Conservation (phyloP, 768 basidiomycete species). For the Polyporus arcularius region DNA sequence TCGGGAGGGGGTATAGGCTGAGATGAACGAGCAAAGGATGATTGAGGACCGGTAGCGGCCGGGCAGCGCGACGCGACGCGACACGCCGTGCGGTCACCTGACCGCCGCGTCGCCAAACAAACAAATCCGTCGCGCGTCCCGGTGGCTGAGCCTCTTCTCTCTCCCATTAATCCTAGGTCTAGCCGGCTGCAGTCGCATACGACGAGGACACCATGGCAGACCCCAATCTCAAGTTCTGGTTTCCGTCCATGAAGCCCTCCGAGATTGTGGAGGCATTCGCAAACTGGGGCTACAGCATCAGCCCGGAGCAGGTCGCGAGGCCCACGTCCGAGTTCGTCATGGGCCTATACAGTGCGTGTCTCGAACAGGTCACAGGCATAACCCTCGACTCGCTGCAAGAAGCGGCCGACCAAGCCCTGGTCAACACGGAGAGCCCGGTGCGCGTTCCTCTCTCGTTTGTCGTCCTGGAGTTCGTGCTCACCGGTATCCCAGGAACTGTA, state of each 20-base stretch:
- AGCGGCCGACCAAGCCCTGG: conserved; percentile 56
- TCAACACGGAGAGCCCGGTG: conserved; percentile 56
- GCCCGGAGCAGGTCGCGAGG: conserved; percentile 63
- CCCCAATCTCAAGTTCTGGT: conserved; percentile 46
- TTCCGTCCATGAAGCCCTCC: conserved; percentile 62
- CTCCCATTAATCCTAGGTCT: too few species aligned
- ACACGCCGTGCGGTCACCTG: conserved; percentile 11
- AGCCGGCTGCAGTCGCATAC: too few species aligned
- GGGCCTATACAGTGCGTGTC: conserved; percentile 66
- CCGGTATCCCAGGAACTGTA: conserved; percentile 60
- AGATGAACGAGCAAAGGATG: not conserved
- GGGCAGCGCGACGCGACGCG: conserved; percentile 10
- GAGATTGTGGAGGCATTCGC: conserved; percentile 68
- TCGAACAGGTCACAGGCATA: conserved; percentile 71
- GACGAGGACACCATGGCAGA: not conserved
- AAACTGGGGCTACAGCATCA: conserved; percentile 69
- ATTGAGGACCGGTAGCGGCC: not conserved
- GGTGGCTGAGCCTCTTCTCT: not conserved
- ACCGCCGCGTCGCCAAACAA: conserved; percentile 7
- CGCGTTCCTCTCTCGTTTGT: conserved; percentile 2
- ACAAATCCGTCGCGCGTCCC: not conserved
- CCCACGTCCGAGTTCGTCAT: conserved; percentile 75
- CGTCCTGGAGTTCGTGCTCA: not conserved
- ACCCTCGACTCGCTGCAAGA: conserved; percentile 58
- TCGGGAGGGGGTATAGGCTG: not conserved